Evolutionary conservation across 208 protist species (phyloP).

Genomic region (Wallacemonas sp.): DNA sequence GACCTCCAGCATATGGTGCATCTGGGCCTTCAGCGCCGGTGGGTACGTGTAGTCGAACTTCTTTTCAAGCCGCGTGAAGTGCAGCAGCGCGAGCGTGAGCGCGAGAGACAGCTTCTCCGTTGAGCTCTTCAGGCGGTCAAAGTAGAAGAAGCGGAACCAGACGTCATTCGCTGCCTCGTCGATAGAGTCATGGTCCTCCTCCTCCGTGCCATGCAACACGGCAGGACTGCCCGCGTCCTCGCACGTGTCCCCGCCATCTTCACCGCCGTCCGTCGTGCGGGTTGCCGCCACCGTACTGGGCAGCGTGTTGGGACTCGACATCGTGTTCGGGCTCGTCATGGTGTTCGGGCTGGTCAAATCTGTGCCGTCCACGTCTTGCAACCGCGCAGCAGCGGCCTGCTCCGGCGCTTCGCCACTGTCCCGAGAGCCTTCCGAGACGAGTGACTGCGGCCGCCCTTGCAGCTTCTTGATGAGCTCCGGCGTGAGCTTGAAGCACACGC

Average conservation of each 20-base stretch:
- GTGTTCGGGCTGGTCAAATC: not conserved
- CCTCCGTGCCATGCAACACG: too few relatives aligned
- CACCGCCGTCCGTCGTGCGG: too few relatives aligned
- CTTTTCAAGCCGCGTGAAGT: slow-evolving; percentile 5
- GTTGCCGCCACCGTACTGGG: too few relatives aligned
- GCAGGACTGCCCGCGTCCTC: too few relatives aligned
- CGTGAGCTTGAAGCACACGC: slow-evolving; percentile 7
- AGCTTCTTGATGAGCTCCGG: not conserved
- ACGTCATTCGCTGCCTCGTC: too few relatives aligned
- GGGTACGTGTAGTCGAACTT: slow-evolving; percentile 8
- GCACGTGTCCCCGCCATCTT: not conserved
- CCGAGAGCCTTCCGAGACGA: not conserved
- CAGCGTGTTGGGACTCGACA: too few relatives aligned
- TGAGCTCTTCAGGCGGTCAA: slow-evolving; percentile 19
- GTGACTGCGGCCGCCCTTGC: not conserved
- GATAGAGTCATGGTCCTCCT: too few relatives aligned
- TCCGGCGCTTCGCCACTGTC: slow-evolving; percentile 1
- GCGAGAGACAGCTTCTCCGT: slow-evolving; percentile 12
- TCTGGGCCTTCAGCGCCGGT: not conserved
- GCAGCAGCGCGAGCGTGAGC: slow-evolving; percentile 7
- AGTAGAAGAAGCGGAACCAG: slow-evolving; percentile 22
- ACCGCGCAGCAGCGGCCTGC: not conserved
- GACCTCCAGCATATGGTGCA: not conserved
- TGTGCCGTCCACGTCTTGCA: not conserved
- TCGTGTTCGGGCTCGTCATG: not conserved